Conservation (phyloP, 73 alveolate genomes). For the Effrenium voratum region DNA sequence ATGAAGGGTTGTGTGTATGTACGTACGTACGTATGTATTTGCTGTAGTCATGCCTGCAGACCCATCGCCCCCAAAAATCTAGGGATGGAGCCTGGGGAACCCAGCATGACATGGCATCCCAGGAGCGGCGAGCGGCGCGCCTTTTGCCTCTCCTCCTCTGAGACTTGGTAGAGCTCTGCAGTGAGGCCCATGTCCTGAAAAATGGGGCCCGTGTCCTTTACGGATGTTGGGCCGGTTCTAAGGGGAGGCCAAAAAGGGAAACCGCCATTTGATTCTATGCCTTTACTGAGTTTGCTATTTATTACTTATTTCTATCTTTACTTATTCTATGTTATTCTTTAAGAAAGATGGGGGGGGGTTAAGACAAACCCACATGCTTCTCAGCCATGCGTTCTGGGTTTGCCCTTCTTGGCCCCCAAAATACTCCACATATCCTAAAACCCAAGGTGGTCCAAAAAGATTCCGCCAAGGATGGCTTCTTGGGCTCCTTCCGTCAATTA, state of each 20-base stretch:
- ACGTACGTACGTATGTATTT: too few species aligned
- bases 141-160: slow-evolving; percentile 87
- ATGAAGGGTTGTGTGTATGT: too few species aligned
- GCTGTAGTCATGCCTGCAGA: too few species aligned
- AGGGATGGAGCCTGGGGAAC: background rate
- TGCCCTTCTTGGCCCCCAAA: too few species aligned
- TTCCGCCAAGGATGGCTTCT: too few species aligned
- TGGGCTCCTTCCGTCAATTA: too few species aligned
- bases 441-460: too few species aligned
- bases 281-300: background rate
- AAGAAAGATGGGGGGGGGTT: background rate
- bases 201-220: background rate
- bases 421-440: too few species aligned
- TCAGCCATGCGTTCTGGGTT: background rate
- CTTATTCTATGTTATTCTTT: background rate
- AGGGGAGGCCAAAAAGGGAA: background rate
- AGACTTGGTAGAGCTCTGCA: slow-evolving; percentile 82
- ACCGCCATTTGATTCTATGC: background rate
- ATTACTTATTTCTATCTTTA: background rate
- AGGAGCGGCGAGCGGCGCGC: background rate
- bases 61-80: background rate
- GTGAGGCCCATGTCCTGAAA: slow-evolving; percentile 23
- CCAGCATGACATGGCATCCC: background rate
- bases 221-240: background rate
- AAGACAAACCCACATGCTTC: too few species aligned